A percentile compares a stretch with the other conserved stretches of the same genome.
Conservation (phyloP, 2,329 filamentous ascomycete genomes). For the Sclerotinia sclerotiorum region DNA sequence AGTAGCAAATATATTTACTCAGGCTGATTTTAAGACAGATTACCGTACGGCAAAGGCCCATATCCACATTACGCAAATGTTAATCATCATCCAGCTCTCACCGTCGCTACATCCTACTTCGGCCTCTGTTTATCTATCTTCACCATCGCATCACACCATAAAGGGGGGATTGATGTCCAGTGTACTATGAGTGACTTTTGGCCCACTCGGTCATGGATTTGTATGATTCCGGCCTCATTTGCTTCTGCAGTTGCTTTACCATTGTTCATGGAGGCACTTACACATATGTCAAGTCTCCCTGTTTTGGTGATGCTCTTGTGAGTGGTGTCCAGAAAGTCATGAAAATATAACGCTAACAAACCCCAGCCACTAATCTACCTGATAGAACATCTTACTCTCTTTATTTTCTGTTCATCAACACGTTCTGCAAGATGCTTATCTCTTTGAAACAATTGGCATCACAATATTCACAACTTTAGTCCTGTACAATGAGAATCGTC, state of each 20-base stretch:
- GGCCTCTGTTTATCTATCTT: not conserved
- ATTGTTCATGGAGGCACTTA: constrained; percentile 33
- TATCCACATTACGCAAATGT: too few relatives aligned
- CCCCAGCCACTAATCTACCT: constrained; percentile 33
- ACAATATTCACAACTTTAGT: constrained; percentile 25
- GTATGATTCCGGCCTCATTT: constrained; percentile 31
- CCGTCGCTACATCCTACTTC: not conserved
- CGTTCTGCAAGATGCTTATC: constrained; percentile 4
- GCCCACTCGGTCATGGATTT: constrained; percentile 21
- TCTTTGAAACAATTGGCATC: constrained; percentile 28
- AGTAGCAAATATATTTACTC: not conserved
- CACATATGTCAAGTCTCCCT: constrained; percentile 37
- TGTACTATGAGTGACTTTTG: too few relatives aligned
- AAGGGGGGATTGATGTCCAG: not conserved
- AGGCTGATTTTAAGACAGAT: not conserved
- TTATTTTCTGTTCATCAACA: not conserved
- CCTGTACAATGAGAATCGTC: constrained; percentile 36
- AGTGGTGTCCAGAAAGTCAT: constrained; percentile 19
- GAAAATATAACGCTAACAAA: constrained; percentile 14
- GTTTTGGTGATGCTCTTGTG: constrained; percentile 37
- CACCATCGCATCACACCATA: not conserved
- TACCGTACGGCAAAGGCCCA: not conserved
- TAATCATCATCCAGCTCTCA: not conserved
- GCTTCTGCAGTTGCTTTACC: constrained; percentile 33
- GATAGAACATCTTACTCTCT: constrained; percentile 31